These are phyloP conservation scores for Fusarium nygamai DNA, from an alignment of 2,329 filamentous ascomycete genomes.

Conservation along the genomic window DNA sequence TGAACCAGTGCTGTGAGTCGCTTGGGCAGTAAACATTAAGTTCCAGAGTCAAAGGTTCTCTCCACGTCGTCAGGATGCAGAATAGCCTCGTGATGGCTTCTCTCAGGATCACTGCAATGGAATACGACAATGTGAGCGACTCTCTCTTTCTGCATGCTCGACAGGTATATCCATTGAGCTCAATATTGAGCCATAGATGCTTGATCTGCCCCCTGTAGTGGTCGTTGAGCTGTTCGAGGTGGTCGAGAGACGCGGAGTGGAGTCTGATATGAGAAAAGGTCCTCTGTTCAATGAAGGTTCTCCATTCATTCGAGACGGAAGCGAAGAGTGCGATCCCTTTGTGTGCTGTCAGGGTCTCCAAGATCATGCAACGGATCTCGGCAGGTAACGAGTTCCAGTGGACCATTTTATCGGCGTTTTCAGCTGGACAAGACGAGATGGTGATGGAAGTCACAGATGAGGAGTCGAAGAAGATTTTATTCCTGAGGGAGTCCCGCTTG, in stretches of 20 bases:
- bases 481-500: no score
- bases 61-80: constrained; percentile 4
- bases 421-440: no score
- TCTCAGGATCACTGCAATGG: background rate
- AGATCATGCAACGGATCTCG: constrained; percentile 11
- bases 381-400: constrained; percentile 1
- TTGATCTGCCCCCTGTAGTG: background rate
- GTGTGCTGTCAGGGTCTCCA: background rate
- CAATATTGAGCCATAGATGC: constrained; percentile 28
- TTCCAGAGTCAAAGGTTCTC: background rate
- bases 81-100: constrained; percentile 9
- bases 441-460: no score
- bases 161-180: constrained; percentile 20
- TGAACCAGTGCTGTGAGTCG: constrained; percentile 30
- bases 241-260: background rate
- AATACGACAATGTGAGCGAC: background rate
- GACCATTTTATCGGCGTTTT: background rate
- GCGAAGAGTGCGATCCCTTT: background rate
- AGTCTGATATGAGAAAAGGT: constrained; percentile 5
- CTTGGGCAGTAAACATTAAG: constrained; percentile 23
- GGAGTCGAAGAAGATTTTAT: background rate
- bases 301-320: constrained; percentile 15
- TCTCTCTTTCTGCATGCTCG: background rate
- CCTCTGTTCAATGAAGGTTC: background rate
- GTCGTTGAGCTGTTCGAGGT: background rate